A percentile compares a stretch with the other conserved stretches of the same genome.
Evolutionary conservation across 257 asterid genomes (phyloP).

Genomic region (Dorcoceras hygrometricum): DNA sequence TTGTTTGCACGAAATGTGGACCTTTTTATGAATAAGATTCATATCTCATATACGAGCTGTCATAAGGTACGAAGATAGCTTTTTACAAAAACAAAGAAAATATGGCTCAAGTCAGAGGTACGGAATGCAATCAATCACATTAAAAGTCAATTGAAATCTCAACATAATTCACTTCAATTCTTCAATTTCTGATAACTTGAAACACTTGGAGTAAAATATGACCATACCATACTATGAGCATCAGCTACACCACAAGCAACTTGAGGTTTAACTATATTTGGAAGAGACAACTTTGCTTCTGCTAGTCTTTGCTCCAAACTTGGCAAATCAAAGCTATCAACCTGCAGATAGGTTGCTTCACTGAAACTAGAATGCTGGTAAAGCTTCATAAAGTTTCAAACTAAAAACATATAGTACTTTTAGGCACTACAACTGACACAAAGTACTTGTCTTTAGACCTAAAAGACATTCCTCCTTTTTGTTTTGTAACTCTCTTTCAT

Average conservation of each 20-base stretch:
- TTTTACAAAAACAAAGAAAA: neutral
- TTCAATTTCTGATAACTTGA: conserved; percentile 11
- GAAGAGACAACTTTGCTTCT: conserved; percentile 66
- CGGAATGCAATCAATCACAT: neutral
- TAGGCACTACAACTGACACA: conserved; percentile 12
- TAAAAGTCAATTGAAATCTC: conserved; percentile 2
- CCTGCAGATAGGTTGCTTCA: conserved; percentile 47
- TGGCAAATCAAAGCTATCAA: conserved; percentile 67
- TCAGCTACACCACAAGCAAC: conserved; percentile 96
- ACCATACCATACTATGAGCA: conserved; percentile 93
- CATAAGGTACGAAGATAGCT: conserved; percentile 1
- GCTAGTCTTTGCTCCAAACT: conserved; percentile 58
- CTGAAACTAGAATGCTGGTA: conserved; percentile 28
- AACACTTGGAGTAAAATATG: neutral
- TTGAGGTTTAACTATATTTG: conserved; percentile 94
- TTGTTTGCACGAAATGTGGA: no score
- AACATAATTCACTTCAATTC: neutral
- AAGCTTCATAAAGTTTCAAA: conserved; percentile 18
- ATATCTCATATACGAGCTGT: neutral
- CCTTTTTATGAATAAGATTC: neutral
- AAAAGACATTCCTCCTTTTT: neutral
- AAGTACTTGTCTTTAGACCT: conserved; percentile 7
- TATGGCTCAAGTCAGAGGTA: neutral
- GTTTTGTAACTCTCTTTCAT: conserved; percentile 1
- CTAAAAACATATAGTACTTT: conserved; percentile 16